phyloP scores from a whole-genome alignment of 2,329 filamentous ascomycete genomes.

The Sporothrix mexicana region DNA sequence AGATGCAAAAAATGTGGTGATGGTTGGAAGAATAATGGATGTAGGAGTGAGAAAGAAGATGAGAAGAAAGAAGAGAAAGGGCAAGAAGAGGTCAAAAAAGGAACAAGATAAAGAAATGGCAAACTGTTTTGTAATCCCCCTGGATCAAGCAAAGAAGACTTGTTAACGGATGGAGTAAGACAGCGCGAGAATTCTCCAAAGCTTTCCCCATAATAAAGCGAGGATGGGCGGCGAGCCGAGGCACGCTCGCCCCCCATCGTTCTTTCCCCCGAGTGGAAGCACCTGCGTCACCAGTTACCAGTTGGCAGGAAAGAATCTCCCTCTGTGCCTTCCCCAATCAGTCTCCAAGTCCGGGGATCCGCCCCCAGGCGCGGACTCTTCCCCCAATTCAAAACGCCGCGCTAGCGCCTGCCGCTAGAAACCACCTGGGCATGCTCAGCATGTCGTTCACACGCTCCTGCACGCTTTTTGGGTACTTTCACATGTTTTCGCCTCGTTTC shows the following conservation, averaged over 20 bases:
- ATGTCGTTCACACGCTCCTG: too few species aligned
- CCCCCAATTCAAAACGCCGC: slow-evolving; percentile 18
- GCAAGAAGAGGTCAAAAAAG: neutral
- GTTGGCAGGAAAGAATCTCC: neutral
- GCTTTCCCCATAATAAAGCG: slow-evolving; percentile 28
- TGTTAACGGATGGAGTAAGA: slow-evolving; percentile 21
- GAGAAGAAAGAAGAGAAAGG: neutral
- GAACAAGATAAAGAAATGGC: slow-evolving; percentile 7
- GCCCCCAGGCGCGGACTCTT: slow-evolving; percentile 14
- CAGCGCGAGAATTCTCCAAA: slow-evolving; percentile 11
- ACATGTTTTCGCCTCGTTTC: slow-evolving; percentile 20
- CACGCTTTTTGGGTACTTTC: slow-evolving; percentile 7
- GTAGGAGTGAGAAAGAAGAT: neutral
- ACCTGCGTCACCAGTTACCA: slow-evolving; percentile 31
- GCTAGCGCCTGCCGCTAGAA: slow-evolving; percentile 30
- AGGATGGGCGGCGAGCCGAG: slow-evolving; percentile 31
- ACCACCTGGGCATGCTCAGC: slow-evolving; percentile 3
- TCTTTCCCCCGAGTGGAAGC: slow-evolving; percentile 24
- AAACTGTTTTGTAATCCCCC: slow-evolving; percentile 24
- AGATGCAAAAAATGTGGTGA: neutral
- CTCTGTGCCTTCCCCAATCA: slow-evolving; percentile 20
- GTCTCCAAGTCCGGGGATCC: slow-evolving; percentile 31
- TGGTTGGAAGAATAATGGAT: neutral
- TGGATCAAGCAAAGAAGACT: neutral
- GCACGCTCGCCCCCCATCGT: slow-evolving; percentile 29